phyloP scores from a whole-genome alignment of 2,329 filamentous ascomycete genomes.

The Diplodia scrobiculata region DNA sequence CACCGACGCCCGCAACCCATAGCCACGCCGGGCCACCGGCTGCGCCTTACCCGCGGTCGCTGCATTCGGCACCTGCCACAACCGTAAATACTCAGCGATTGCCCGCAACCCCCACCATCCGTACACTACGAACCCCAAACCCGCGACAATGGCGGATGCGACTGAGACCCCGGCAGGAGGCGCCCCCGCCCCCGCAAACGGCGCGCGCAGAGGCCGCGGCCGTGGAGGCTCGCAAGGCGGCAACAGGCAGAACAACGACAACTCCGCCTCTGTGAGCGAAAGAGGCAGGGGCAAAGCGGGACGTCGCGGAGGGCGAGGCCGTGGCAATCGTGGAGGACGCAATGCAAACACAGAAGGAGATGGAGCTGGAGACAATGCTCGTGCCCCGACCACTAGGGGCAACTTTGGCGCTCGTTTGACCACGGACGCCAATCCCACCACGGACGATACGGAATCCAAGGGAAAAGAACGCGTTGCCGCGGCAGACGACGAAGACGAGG shows the following conservation, averaged over 20 bases:
- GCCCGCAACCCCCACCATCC: slow-evolving; percentile 12
- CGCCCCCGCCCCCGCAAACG: background rate
- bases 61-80: background rate
- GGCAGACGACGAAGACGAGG: slow-evolving; percentile 54
- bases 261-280: background rate
- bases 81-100: slow-evolving; percentile 22
- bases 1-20: background rate
- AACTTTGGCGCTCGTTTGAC: slow-evolving; percentile 23
- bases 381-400: background rate
- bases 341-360: background rate
- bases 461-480: slow-evolving; percentile 10
- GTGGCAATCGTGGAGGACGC: slow-evolving; percentile 26
- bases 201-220: slow-evolving; percentile 22
- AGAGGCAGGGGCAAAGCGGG: slow-evolving; percentile 19
- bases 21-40: slow-evolving; percentile 10
- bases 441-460: background rate
- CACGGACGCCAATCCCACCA: background rate
- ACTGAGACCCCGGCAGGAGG: slow-evolving; percentile 6
- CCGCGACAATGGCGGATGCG: slow-evolving; percentile 10
- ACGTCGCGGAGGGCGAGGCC: slow-evolving; percentile 27
- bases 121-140: background rate
- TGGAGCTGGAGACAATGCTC: background rate
- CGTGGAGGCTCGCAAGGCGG: slow-evolving; percentile 18
- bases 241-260: slow-evolving; percentile 9
- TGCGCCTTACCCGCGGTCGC: slow-evolving; percentile 2